Conservation (phyloP, 2,329 filamentous ascomycete genomes). For the Emmonsiellopsis sp. region DNA sequence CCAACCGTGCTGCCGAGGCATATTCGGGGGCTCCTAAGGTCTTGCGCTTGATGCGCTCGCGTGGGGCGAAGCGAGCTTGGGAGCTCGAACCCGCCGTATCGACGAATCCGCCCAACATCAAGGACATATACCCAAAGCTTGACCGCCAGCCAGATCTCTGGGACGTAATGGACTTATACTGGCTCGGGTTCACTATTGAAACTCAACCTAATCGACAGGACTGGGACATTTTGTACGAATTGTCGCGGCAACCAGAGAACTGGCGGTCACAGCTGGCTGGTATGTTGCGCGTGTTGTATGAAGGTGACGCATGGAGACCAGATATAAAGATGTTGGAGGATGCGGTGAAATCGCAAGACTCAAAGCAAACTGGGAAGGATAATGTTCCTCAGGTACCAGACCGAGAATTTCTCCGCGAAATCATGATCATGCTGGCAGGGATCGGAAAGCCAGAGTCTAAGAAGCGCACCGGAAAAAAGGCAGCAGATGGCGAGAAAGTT, state of each 20-base stretch:
- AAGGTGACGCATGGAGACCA: constrained; percentile 5
- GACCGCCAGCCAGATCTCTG: constrained; percentile 12
- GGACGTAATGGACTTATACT: constrained; percentile 13
- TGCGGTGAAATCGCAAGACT: neutral
- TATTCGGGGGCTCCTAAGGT: constrained; percentile 12
- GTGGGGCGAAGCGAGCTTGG: constrained; percentile 14
- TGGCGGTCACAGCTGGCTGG: constrained; percentile 6
- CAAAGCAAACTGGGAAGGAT: neutral
- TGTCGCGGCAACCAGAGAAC: constrained; percentile 5
- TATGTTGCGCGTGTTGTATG: constrained; percentile 3
- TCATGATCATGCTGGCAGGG: neutral
- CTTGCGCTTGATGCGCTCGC: constrained; percentile 11
- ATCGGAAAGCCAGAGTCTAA: neutral
- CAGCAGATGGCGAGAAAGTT: neutral
- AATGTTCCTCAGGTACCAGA: neutral
- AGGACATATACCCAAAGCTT: neutral
- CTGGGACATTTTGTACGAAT: constrained; percentile 15
- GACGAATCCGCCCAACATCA: neutral
- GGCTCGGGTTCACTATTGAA: constrained; percentile 12
- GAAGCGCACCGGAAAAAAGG: no score
- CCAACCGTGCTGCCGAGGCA: constrained; percentile 13
- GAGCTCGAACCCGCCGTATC: constrained; percentile 7
- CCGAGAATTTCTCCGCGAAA: neutral
- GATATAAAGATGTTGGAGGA: constrained; percentile 7
- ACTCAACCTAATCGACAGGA: constrained; percentile 14